Evolutionary conservation across 768 basidiomycete genomes (phyloP).

Genomic region (Naganishia friedmannii): DNA sequence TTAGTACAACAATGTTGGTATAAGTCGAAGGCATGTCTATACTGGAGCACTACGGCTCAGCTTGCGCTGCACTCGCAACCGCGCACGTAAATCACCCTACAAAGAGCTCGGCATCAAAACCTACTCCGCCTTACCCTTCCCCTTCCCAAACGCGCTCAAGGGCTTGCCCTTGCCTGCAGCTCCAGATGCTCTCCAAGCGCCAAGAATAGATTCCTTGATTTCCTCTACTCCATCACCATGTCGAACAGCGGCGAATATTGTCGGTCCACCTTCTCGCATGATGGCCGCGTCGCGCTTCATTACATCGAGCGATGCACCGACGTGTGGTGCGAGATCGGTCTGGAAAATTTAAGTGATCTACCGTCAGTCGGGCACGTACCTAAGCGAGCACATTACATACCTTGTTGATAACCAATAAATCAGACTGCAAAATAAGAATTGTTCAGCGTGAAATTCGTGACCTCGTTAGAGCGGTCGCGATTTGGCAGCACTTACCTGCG

Average conservation of each 20-base stretch:
- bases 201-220: constrained; percentile 72
- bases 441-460: no score
- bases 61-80: neutral
- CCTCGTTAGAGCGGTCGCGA: neutral
- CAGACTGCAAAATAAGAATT: no score
- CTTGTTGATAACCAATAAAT: constrained; percentile 93
- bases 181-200: constrained; percentile 72
- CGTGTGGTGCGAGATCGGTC: constrained; percentile 90
- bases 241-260: constrained; percentile 81
- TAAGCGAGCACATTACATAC: constrained; percentile 53
- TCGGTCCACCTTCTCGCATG: constrained; percentile 94
- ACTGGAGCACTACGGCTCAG: neutral
- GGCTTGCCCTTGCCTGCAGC: constrained; percentile 38
- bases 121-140: constrained; percentile 37
- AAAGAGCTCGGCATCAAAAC: neutral
- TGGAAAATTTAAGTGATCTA: constrained; percentile 51
- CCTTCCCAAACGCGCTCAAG: constrained; percentile 32
- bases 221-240: constrained; percentile 75
- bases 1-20: neutral
- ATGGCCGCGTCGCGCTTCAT: constrained; percentile 89
- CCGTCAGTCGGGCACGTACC: no score
- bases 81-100: neutral
- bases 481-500: constrained; percentile 50
- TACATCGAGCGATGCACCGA: constrained; percentile 86
- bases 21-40: neutral